Base-by-base conservation (phyloP, 1,139 yeast species). In the Hansenula sp. region DNA sequence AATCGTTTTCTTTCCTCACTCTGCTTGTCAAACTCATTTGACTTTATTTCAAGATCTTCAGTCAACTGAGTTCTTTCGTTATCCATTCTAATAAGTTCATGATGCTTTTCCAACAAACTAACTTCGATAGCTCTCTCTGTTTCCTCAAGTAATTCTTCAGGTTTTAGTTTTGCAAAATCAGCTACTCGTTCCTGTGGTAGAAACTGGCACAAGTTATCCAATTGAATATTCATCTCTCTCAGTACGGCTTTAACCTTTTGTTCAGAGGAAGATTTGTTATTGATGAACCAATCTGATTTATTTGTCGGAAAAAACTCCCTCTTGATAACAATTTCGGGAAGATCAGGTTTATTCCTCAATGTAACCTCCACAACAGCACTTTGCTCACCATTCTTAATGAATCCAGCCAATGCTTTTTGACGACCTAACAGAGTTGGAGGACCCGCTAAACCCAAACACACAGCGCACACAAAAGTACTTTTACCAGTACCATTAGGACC, bases 401-500 rank as follows among this genome's bases (percentile, higher is more conserved):
- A 91, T 25, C 85, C 85, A 33, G 72, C 72, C 3, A 77, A 63
- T 43, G 75, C 77, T 40, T 78, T 81, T 45, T 87, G 87, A 42
- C 96, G 77, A n/a, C 94, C 95, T 50, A 91, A 77, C 38, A 83
- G 70, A 31, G 82, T 88, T 7, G 91, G 77, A 48, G 76, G 79
- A 3, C 98, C 98, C 1, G 85, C 94, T 15, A 94, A 68, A 0
- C 97, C 97, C 34, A 94, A 70, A 62, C 96, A 93, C 1, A 93
- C 80, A 0, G 98, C 98, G 47, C 97, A 89, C 7, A 93, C 96
- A 54, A 93, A 78, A 0, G 99, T 89, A 40, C 94, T 83, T 61
- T 94, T 94, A 7, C 99, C 99, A 0, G 96, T 81, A 33, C 99
- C 99, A 60, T 94, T 94, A 7, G 99, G 98, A 0, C 98, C 99